phyloP scores from a whole-genome alignment of 192 early-diverging fungal genomes.

The Coemansia sp. region DNA sequence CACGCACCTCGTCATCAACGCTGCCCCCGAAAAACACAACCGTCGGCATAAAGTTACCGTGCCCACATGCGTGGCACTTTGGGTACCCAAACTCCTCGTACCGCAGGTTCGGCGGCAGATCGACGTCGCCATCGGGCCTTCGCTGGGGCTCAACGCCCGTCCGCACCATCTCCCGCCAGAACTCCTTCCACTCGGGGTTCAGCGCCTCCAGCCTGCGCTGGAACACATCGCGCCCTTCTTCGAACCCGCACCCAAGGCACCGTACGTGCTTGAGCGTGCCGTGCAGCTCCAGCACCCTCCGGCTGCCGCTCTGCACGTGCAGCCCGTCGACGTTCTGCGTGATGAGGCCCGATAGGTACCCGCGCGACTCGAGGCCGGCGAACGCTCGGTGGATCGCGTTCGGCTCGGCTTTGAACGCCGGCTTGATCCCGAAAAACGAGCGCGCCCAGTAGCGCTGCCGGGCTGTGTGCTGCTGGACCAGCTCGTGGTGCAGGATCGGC shows the following conservation, averaged over 20 bases:
- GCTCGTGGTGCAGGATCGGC: conserved; percentile 82
- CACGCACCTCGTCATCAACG: conserved; percentile 57
- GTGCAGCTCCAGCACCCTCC: conserved; percentile 77
- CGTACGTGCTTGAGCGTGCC: conserved; percentile 73
- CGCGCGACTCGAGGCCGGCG: conserved; percentile 47
- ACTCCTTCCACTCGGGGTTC: conserved; percentile 67
- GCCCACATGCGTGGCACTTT: conserved; percentile 61
- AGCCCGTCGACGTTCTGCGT: conserved; percentile 94
- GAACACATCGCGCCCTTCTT: conserved; percentile 56
- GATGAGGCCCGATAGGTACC: conserved; percentile 60
- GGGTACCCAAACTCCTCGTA: conserved; percentile 75
- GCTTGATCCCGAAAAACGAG: conserved; percentile 77
- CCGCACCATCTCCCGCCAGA: conserved; percentile 39
- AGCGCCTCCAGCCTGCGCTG: conserved; percentile 62
- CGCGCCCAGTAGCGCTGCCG: conserved; percentile 92
- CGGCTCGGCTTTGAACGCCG: conserved; percentile 64
- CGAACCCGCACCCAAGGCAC: conserved; percentile 69
- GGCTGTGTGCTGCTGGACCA: conserved; percentile 56
- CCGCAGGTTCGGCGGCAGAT: conserved; percentile 54
- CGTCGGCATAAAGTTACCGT: conserved; percentile 67
- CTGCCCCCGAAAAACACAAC: conserved; percentile 94
- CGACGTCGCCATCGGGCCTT: conserved; percentile 85
- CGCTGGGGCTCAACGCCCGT: conserved; percentile 53
- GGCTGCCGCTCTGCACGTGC: conserved; percentile 62
- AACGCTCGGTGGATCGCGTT: conserved; percentile 73